Conservation (phyloP, 768 basidiomycete genomes). For the Leccinum aurantiacum region DNA sequence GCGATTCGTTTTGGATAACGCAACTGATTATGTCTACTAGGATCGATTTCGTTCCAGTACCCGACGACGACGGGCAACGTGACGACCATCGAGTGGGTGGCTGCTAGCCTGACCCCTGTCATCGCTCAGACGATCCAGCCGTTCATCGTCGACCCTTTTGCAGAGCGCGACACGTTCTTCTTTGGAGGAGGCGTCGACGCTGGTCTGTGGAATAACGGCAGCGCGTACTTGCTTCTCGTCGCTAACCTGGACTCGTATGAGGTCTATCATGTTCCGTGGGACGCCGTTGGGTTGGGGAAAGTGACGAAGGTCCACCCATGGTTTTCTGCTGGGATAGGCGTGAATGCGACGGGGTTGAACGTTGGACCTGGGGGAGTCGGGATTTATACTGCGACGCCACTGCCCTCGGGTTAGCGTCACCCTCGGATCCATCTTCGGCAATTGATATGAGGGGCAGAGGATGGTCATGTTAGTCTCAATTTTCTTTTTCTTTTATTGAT, state of each 20-base stretch:
- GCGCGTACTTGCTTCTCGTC: conserved; percentile 23
- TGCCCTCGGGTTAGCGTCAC: background rate
- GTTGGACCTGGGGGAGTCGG: conserved; percentile 19
- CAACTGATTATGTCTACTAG: conserved; percentile 12
- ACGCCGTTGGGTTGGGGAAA: conserved; percentile 13
- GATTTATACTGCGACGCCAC: conserved; percentile 21
- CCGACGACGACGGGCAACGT: conserved; percentile 22
- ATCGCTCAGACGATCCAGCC: conserved; percentile 15
- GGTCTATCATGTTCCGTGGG: conserved; percentile 20
- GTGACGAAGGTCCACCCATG: conserved; percentile 21
- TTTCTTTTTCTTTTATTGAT: too few relatives aligned
- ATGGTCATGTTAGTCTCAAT: too few relatives aligned
- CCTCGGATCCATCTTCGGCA: background rate
- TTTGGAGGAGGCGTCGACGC: conserved; percentile 21
- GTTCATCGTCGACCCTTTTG: conserved; percentile 20
- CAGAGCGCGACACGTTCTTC: conserved; percentile 7
- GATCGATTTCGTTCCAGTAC: conserved; percentile 30
- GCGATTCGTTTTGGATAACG: background rate
- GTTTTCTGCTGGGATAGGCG: conserved; percentile 12
- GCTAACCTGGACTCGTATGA: conserved; percentile 2
- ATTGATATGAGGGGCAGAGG: background rate
- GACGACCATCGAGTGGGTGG: conserved; percentile 28
- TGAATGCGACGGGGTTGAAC: conserved; percentile 24
- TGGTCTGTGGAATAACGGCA: conserved; percentile 25
- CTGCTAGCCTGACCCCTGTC: conserved; percentile 2